Conservation (phyloP, 768 basidiomycete genomes). For the Mycena capillaripes region DNA sequence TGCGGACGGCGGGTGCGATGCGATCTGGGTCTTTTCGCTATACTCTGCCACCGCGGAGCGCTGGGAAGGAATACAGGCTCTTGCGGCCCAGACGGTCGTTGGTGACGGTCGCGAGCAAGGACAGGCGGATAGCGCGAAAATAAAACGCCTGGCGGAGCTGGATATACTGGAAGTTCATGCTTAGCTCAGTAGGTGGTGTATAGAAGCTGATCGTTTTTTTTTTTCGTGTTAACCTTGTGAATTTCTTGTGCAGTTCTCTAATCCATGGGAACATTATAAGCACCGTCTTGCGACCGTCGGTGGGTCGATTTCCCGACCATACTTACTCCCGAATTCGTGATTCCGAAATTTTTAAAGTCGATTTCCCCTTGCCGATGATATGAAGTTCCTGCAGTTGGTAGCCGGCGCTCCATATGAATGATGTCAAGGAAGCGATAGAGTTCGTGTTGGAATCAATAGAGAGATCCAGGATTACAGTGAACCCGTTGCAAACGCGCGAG, state of each 20-base stretch:
- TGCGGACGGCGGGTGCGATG: conserved; percentile 6
- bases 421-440: neutral
- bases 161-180: neutral
- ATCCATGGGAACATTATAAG: too few species aligned
- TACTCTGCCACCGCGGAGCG: neutral
- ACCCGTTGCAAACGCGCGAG: too few species aligned
- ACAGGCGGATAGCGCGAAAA: neutral
- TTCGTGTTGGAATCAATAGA: too few species aligned
- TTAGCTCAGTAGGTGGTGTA: too few species aligned
- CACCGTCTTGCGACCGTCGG: too few species aligned
- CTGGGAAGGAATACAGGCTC: neutral
- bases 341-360: too few species aligned
- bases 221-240: too few species aligned
- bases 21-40: neutral
- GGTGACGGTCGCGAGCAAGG: neutral
- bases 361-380: neutral
- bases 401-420: neutral
- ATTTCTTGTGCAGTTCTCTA: too few species aligned
- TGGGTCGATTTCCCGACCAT: too few species aligned
- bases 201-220: too few species aligned
- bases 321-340: too few species aligned
- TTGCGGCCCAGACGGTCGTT: neutral
- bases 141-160: neutral
- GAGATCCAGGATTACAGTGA: too few species aligned
- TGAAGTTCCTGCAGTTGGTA: neutral